Evolutionary conservation across 2,329 filamentous ascomycete genomes (phyloP).

Genomic region (Diaporthe aspalathi): DNA sequence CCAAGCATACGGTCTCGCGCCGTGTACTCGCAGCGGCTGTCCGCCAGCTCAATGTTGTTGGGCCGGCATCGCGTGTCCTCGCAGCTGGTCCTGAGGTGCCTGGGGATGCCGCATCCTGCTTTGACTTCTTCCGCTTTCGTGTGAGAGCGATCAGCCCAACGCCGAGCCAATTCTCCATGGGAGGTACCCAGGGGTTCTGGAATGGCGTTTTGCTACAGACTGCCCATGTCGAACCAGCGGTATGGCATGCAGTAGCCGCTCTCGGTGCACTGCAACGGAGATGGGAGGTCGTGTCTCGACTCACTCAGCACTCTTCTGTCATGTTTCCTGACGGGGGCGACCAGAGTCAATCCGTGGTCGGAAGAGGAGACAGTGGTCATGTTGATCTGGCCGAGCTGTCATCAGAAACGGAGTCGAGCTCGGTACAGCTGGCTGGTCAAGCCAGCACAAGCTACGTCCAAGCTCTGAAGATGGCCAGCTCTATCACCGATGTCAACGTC

Average conservation of each 20-base stretch:
- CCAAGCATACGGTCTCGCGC: conserved; percentile 42
- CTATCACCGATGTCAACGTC: conserved; percentile 44
- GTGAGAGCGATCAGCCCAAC: conserved; percentile 46
- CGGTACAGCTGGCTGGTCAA: conserved; percentile 41
- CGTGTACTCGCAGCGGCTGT: conserved; percentile 48
- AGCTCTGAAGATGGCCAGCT: conserved; percentile 46
- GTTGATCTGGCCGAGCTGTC: no score
- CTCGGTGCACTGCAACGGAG: conserved; percentile 50
- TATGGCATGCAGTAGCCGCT: conserved; percentile 51
- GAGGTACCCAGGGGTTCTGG: conserved; percentile 45
- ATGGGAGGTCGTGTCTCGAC: conserved; percentile 37
- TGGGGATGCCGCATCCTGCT: conserved; percentile 40
- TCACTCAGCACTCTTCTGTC: not conserved
- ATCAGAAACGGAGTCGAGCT: not conserved
- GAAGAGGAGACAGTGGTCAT: no score
- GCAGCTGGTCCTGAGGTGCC: conserved; percentile 28
- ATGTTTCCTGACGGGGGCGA: not conserved
- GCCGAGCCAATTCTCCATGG: not conserved
- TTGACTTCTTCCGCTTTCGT: conserved; percentile 51
- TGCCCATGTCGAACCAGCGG: conserved; percentile 49
- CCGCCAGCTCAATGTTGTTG: conserved; percentile 45
- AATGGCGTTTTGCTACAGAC: conserved; percentile 48
- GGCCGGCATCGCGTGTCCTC: conserved; percentile 46
- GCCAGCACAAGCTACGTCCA: conserved; percentile 45
- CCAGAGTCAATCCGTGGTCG: not conserved